phyloP scores from a whole-genome alignment of 2,329 filamentous ascomycete genomes.

The Aspergillus eucalypticola region DNA sequence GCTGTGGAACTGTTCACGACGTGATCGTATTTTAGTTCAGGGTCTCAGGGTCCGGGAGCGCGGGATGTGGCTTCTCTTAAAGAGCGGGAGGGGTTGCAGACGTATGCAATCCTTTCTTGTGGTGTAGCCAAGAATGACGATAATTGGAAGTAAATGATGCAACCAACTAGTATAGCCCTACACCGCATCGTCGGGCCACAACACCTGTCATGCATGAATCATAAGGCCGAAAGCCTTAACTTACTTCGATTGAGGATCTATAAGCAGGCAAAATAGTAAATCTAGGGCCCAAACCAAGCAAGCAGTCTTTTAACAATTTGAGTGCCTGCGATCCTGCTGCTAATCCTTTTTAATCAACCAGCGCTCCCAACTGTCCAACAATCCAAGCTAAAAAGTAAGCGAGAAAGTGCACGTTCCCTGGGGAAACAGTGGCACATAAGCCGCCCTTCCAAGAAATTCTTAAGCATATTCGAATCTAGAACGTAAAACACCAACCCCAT shows the following conservation, averaged over 20 bases:
- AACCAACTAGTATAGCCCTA: neutral
- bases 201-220: too few relatives aligned
- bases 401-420: neutral
- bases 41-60: slow-evolving; percentile 5
- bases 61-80: neutral
- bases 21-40: slow-evolving; percentile 1
- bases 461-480: neutral
- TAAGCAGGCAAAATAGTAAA: too few relatives aligned
- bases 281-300: too few relatives aligned
- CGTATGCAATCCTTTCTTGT: neutral
- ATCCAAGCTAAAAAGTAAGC: too few relatives aligned
- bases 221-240: neutral
- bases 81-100: neutral
- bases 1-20: slow-evolving; percentile 1
- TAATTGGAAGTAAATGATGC: neutral
- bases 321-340: too few relatives aligned
- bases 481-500: neutral
- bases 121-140: neutral
- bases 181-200: too few relatives aligned
- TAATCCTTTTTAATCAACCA: too few relatives aligned
- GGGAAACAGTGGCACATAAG: neutral
- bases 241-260: neutral
- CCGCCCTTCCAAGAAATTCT: neutral
- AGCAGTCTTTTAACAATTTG: too few relatives aligned
- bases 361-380: too few relatives aligned